phyloP scores from a whole-genome alignment of 2,329 filamentous ascomycete species.

The Verticillium alfalfae region DNA sequence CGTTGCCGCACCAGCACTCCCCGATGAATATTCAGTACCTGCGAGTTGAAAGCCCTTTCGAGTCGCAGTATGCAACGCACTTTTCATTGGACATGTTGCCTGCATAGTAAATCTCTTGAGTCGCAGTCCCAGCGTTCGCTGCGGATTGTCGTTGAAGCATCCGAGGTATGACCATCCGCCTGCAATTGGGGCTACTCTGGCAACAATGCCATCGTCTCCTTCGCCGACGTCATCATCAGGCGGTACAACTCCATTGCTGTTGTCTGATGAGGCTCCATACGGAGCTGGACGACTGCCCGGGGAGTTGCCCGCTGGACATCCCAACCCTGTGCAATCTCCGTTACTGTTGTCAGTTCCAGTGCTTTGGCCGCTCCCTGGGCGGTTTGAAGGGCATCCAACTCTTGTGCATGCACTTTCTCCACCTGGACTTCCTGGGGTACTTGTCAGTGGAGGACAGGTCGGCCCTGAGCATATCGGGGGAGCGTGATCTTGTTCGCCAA shows the following conservation, averaged over 20 bases:
- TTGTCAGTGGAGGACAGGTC: not conserved
- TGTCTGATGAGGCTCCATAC: not conserved
- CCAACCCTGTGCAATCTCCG: not conserved
- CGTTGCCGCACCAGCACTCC: conserved; percentile 48
- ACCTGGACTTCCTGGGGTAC: not conserved
- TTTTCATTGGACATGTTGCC: conserved; percentile 39
- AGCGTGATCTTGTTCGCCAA: not conserved
- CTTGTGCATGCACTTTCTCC: not conserved
- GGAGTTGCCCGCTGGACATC: not conserved
- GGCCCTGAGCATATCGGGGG: not conserved
- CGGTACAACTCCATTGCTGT: not conserved
- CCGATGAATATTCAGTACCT: conserved; percentile 39
- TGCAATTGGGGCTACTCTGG: conserved; percentile 1
- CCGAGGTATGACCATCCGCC: conserved; percentile 21
- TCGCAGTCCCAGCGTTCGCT: conserved; percentile 12
- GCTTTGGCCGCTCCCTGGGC: not conserved
- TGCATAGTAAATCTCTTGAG: conserved; percentile 17
- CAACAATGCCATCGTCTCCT: not conserved
- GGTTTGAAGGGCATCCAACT: not conserved
- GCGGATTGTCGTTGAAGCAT: conserved; percentile 21
- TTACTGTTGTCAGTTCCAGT: not conserved
- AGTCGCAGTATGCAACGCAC: conserved; percentile 42
- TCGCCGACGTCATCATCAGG: not conserved
- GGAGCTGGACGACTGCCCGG: not conserved
- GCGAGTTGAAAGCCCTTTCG: conserved; percentile 34